Base-by-base conservation (phyloP, 1,284 basidiomycete genomes). In the Boletus mariae region DNA sequence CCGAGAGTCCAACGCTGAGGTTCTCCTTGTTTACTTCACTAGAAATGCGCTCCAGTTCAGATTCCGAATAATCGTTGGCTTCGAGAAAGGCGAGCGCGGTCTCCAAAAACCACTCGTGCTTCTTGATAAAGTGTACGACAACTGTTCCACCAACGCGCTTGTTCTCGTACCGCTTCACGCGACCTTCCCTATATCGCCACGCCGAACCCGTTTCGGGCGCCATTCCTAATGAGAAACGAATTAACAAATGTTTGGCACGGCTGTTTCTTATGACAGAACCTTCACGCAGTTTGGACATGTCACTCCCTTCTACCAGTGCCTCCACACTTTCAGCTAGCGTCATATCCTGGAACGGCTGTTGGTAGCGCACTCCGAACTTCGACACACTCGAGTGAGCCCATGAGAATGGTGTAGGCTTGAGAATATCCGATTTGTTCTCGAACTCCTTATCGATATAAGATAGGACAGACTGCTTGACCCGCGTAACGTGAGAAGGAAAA, bases 41-140 rank as follows among this genome's bases (percentile, higher is more conserved):
- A 25, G 61, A 46, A 11, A 57, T 25, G 44, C 20, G 35, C 32
- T 65, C 67, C 11, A 67, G 50, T 53, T 68, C 66, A 34, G 56
- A 58, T 50, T 75, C 73, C 12, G 79, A 75, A 54, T 74, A 71
- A 53, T 90, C 87, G 12, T 86, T 81, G 7, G 85, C 81, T 38
- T 92, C 92, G 29, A 98, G 75, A 20, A 98, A 73, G 20, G 93
- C 94, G 15, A 94, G 72, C 13, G 92, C 90, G 1, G 96, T 92
- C 75, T 99, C 96, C 59, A 93, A 72, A 72, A 93, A 98, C 96
- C 95, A 99, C 73, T 92, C 88, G 62, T 92, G 85, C 70, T 93
- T 90, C 82, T 98, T 99, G 75, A 98, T 88, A 68, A 92, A 98
- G 73, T 99, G 96, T 43, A 99, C 94, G 25, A 94, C 89, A 42